These are phyloP conservation scores for Pseudomonodictys pantanalensis DNA, from an alignment of 495 filamentous ascomycete species.

Conservation along the genomic window DNA sequence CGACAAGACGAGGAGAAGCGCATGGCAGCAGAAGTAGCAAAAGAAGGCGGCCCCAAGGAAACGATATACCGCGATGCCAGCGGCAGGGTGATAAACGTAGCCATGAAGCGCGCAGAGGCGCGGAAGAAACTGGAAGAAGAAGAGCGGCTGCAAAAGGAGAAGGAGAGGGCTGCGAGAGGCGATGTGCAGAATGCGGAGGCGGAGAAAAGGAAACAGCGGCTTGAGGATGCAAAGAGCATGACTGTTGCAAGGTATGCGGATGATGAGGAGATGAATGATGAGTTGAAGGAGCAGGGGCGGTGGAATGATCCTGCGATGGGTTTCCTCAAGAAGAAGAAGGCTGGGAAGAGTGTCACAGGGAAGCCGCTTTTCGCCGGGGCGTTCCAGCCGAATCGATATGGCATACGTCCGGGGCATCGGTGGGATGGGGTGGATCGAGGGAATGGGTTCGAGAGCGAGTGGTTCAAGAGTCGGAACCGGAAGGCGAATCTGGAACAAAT, in stretches of 20 bases:
- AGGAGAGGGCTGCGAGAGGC: conserved; percentile 66
- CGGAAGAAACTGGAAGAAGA: conserved; percentile 66
- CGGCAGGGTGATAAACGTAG: conserved; percentile 84
- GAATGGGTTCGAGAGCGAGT: conserved; percentile 92
- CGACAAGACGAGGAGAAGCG: conserved; percentile 48
- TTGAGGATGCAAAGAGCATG: conserved; percentile 79
- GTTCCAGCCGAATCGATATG: conserved; percentile 87
- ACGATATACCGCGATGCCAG: conserved; percentile 93
- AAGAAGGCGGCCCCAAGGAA: conserved; percentile 52
- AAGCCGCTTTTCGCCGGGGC: conserved; percentile 76
- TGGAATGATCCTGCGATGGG: conserved; percentile 94
- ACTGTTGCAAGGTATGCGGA: conserved; percentile 73
- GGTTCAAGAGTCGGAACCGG: conserved; percentile 82
- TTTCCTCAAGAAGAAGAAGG: conserved; percentile 62
- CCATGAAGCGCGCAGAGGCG: conserved; percentile 84
- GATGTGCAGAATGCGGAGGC: conserved; percentile 71
- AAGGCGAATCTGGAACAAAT: conserved; percentile 68
- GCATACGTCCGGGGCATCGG: conserved; percentile 82
- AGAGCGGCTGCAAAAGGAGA: conserved; percentile 60
- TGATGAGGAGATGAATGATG: conserved; percentile 78
- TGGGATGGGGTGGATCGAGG: conserved; percentile 98
- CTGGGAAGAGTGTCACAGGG: conserved; percentile 53
- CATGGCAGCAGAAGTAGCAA: conserved; percentile 48
- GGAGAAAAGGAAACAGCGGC: conserved; percentile 55
- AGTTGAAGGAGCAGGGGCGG: conserved; percentile 67